These are phyloP conservation scores for Colletotrichum echinochloae DNA, from an alignment of 2,329 filamentous ascomycete genomes.

Conservation along the genomic window DNA sequence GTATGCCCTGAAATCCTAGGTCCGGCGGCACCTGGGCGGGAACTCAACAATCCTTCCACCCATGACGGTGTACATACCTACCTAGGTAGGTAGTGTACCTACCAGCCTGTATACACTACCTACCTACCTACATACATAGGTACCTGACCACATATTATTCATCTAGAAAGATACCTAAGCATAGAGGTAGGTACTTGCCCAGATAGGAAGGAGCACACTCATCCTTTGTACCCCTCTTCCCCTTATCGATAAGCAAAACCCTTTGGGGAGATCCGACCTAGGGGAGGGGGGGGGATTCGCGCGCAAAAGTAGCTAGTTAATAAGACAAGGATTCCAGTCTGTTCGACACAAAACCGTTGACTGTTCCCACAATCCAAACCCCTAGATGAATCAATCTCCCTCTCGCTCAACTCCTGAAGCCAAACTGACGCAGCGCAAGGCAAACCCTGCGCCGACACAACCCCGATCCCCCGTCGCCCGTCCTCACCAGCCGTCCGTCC, in stretches of 20 bases:
- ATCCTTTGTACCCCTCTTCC: background rate
- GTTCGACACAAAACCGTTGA: constrained; percentile 24
- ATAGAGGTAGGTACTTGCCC: constrained; percentile 18
- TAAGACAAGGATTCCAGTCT: constrained; percentile 22
- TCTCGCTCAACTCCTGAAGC: constrained; percentile 25
- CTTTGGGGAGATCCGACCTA: constrained; percentile 28
- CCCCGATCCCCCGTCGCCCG: constrained; percentile 13
- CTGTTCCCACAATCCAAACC: constrained; percentile 33
- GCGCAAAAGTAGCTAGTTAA: background rate
- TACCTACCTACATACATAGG: too few species aligned
- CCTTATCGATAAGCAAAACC: constrained; percentile 31
- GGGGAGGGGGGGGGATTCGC: background rate
- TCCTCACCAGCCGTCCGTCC: constrained; percentile 33
- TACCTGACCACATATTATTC: too few species aligned
- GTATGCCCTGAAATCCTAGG: constrained; percentile 31
- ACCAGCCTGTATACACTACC: too few species aligned
- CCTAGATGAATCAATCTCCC: constrained; percentile 32
- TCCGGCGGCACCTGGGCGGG: constrained; percentile 21
- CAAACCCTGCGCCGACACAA: constrained; percentile 29
- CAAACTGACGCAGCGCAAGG: constrained; percentile 36
- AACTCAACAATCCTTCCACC: constrained; percentile 3
- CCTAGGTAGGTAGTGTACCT: background rate
- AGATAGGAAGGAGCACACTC: constrained; percentile 29
- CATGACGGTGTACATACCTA: background rate
- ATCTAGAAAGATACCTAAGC: too few species aligned